A percentile compares a stretch with the other conserved stretches of the same genome.
Conservation (phyloP, 2,329 filamentous ascomycete species). For the Aspergillus bombycis region DNA sequence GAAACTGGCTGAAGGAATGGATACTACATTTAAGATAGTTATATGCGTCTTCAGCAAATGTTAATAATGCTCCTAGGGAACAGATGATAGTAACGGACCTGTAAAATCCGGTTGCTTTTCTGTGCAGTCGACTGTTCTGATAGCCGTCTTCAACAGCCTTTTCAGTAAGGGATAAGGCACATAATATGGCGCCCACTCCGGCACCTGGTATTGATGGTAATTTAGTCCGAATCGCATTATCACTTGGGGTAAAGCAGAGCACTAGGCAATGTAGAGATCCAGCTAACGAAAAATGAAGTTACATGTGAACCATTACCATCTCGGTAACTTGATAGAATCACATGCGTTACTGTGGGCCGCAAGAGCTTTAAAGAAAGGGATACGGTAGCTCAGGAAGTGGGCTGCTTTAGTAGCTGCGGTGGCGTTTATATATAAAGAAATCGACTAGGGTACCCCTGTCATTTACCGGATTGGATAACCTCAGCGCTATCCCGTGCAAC, state of each 20-base stretch:
- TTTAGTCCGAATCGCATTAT: conserved; percentile 36
- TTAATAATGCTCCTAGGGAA: background rate
- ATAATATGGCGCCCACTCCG: conserved; percentile 33
- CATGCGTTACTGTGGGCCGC: background rate
- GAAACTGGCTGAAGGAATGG: background rate
- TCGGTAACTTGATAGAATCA: background rate
- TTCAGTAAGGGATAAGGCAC: conserved; percentile 34
- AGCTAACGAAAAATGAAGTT: background rate
- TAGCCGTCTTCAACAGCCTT: conserved; percentile 19
- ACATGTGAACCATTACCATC: background rate
- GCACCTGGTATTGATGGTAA: conserved; percentile 27
- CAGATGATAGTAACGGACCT: background rate
- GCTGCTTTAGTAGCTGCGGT: background rate
- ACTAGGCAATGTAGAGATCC: background rate
- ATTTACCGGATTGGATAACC: too few species aligned
- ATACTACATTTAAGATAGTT: background rate
- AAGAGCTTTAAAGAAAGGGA: background rate
- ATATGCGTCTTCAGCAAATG: background rate
- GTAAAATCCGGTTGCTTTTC: background rate
- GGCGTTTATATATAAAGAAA: background rate
- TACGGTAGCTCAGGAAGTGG: background rate
- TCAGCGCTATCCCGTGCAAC: too few species aligned
- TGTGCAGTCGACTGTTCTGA: background rate
- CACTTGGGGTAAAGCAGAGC: background rate
- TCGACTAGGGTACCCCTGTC: too few species aligned